Evolutionary conservation across 164 flowering plant genomes (phyloP), one percentile per base, ranked within the genome.

Genomic region (Macadamia tetraphylla): DNA sequence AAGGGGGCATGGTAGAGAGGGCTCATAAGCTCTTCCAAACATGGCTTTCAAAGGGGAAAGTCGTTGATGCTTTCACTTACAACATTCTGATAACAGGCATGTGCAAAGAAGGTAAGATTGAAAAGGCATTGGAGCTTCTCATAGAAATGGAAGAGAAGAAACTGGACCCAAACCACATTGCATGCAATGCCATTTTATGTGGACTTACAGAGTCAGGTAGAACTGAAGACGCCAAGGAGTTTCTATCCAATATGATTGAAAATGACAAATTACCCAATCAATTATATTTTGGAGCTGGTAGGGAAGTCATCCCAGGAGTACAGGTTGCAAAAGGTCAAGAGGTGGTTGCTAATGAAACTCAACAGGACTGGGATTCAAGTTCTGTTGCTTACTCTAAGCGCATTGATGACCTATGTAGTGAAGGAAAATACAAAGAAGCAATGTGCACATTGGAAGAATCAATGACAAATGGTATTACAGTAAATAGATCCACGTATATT

Each of bases 1-100:
- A 77, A 29, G 23, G 84, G 59, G 78, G 82, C 66, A 84, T 86
- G 94, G 76, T 89, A n/a, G 96, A 91, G n/a, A 94, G 83, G 77
- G 98, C 96, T 63, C 85, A 87, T 46, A 87, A 82, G 70, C 85
- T 89, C 70, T 91, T 91, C 64, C 52, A 81, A 55, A 71, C 75
- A 29, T 87, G 87, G 96, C 72, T 78, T 44, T 86, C 85, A 1
- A 85, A 84, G 71, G 97, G 89, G 67, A 91, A 83, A 75, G 56
- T 61, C 1, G 69, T 86, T 58, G 94, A 91, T 83, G 77, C 73
- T 13, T 82, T 88, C 48, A 80, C 91, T 3, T 91, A 88, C 77
- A 89, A 86, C 74, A 89, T 86, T 48, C 75, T 91, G 73, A 84
- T 94, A 74, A 64, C 82, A 49, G 73, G 81, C 57, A 67, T 94